Base-by-base conservation (phyloP, 306 rosid species). In the Mimosa pudica region DNA sequence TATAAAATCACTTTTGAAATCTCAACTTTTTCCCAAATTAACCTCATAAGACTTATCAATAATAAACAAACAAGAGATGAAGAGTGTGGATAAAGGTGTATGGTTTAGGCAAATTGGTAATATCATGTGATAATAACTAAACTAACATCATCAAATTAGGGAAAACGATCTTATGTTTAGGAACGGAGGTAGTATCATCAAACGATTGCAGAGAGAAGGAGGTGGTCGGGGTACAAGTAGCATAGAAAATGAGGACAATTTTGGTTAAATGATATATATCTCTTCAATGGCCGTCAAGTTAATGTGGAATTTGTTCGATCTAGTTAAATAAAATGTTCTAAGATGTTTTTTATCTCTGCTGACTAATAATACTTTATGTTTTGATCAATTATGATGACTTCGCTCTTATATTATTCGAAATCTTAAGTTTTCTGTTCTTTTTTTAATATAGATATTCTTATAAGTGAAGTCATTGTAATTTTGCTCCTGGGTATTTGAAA, bases 271-370 rank as follows among this genome's bases (percentile, higher is more conserved):
- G 46, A 32, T 71, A 49, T 74, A 49, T 4, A 57, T 38, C 20
- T 68, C 57, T 78, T 49, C 51, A 57, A 82, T 49, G 52, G 16
- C 6, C 16, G 32, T 51, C 4, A 46, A 73, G 20, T 57, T 42
- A 79, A 73, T 79, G 61, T 83, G 77, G 67, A 17, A 16, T 68
- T 78, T 57, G 42, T 60, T 17, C 46, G 76, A 74, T 18, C 62
- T n/a, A 63, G 45, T 41, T n/a, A 51, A 79, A 46, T 18, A n/a
- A 63, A 79, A 70, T 47, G n/a, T 17, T 55, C 68, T 61, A 30
- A 24, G 11, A 44, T 38, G 1, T 16, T 69, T 67, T 24, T 54
- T 52, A 60, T 73, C 65, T 66, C 2, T 54, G 60, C 57, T 33
- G 44, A 73, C 60, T 48, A 74, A 47, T 57, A 38, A 52, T 67